Evolutionary conservation across 2,329 filamentous ascomycete species (phyloP), one percentile per base, ranked within the genome.

Genomic region (Chrysosporium keratinophilum): DNA sequence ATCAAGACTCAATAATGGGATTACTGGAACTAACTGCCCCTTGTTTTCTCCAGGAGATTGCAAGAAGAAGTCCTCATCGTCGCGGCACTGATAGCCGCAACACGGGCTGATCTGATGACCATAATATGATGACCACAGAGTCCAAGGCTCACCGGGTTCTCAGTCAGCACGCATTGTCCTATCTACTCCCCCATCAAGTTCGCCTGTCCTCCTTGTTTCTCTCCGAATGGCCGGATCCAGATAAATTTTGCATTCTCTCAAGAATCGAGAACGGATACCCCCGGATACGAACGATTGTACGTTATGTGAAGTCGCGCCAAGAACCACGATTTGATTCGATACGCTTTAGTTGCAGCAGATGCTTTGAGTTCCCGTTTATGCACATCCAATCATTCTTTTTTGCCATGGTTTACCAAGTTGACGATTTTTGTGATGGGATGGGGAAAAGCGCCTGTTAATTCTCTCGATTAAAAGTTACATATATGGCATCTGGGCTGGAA

Each of bases 211-310:
- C 15, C 35, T 23, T 15, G 49, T 35, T 35, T 11, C 33, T 52
- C 50, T 12, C 41, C 23, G 35, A 41, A 39, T 19, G 35, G 37
- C 17, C n/a, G 34, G 49, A 44, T 35, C 23, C 23, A 31, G 49
- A 43, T 33, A 44, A 44, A 44, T 33, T 47, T 47, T n/a, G 44
- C 31, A 47, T 35, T 33, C 23, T 10, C n/a, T 15, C 6, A 19
- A 46, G 28, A 37, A 15, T 34, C 19, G 34, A 52, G 14, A 23
- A 52, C 50, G 50, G 50, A 46, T 52, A 52, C 50, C 31, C 41
- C 42, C 50, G 50, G 50, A 52, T 52, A 52, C 46, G 50, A 44
- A 41, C 34, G 42, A 52, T 46, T 52, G 50, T 52, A 52, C 43
- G 50, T 52, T 46, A 46, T 39, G 50, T 52, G 50, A 52, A 40